phyloP scores from a whole-genome alignment of 345 rosid species.

The Citrus unshiu region DNA sequence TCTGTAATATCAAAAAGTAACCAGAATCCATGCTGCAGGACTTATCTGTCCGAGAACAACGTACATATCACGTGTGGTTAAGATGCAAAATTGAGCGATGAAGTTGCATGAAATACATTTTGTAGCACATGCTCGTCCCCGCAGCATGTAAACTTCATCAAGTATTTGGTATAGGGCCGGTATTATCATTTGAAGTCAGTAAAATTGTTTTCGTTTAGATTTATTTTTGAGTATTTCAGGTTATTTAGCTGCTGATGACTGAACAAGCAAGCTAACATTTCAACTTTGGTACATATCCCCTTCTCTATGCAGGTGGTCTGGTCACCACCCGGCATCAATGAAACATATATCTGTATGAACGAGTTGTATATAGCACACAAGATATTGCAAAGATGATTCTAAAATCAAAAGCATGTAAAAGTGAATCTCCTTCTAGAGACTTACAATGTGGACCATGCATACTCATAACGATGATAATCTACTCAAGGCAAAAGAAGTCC shows the following conservation, averaged over 20 bases:
- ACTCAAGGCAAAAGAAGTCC: neutral
- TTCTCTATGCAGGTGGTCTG: neutral
- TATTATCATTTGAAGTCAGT: neutral
- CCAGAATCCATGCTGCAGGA: neutral
- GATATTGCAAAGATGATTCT: neutral
- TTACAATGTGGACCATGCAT: neutral
- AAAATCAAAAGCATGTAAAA: neutral
- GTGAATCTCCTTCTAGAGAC: neutral
- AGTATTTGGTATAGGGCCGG: neutral
- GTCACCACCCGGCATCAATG: neutral
- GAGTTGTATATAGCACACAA: neutral
- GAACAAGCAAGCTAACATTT: neutral
- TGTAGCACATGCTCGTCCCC: neutral
- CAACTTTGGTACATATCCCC: no score
- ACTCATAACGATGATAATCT: neutral
- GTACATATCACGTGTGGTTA: neutral
- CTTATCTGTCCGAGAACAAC: neutral
- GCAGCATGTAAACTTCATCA: neutral
- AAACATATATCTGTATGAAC: neutral
- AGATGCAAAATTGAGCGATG: conserved; percentile 3
- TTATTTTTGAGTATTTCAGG: no score
- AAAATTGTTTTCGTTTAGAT: no score
- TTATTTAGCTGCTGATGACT: neutral
- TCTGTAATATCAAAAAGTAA: neutral
- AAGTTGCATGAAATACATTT: neutral